Base-by-base conservation (phyloP, 371 early-diverging fungal genomes). In the Fennellomyces sp. region DNA sequence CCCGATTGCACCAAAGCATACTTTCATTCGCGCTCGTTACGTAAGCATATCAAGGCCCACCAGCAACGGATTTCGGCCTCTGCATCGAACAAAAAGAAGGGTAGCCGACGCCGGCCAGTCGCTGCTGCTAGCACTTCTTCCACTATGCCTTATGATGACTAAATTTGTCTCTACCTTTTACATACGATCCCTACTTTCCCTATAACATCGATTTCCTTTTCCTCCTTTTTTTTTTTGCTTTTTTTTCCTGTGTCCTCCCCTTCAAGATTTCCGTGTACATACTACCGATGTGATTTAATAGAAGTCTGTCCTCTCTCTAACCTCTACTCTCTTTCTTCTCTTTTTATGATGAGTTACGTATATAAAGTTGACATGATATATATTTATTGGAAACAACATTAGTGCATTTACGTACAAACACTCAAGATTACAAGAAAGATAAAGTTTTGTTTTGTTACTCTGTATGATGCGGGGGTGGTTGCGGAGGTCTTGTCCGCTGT, bases 11-110 rank as follows among this genome's bases (percentile, higher is more conserved):
- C 76, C n/a, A 89, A 91, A 61, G 87, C 91, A 15, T 91, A 90
- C 70, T 91, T 88, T 65, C 93, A 93, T 63, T 85, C 90, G 12
- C 82, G 93, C 38, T 90, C 91, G 1, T 80, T 93, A 23, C 81
- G 88, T 36, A 93, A 93, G 63, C 93, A 93, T 60, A 74, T 78
- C 39, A 82, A 82, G 27, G 74, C 81, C 2, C 88, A 86, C 50
- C 45, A 45, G n/a, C 45, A 45, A 50, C 30, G 30, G 6, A 10
- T 31, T 30, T 27, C 51, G 17, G 29, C 27, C 3, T 10, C 51
- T 15, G 51, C 51, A 50, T 45, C 45, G 23, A 45, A 21, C 21
- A 21, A 23, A 21, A 45, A 45, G 45, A 45, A 45, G 23, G 21
- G 21, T 25, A 17, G n/a, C n/a, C 45, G 45, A 45, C 45, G 45